These are phyloP conservation scores for Backusella macrospora DNA, from an alignment of 192 early-diverging fungal species.

Conservation along the genomic window DNA sequence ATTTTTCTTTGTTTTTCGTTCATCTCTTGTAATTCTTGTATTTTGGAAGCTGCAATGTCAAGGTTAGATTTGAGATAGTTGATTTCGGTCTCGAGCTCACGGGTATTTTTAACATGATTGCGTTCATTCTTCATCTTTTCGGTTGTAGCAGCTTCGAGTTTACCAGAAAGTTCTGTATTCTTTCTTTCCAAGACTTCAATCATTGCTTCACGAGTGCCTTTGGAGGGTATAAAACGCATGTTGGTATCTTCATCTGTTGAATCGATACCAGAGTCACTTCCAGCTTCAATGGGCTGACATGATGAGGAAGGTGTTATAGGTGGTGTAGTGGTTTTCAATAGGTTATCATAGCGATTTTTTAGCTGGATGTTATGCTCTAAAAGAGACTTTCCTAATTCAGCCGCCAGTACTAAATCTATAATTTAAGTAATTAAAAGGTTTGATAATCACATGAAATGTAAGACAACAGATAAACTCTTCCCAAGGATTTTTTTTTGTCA, in stretches of 20 bases:
- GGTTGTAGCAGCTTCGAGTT: conserved; percentile 22
- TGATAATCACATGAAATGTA: conserved; percentile 26
- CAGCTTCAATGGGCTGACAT: conserved; percentile 4
- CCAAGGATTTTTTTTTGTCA: background rate
- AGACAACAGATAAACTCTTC: conserved; percentile 4
- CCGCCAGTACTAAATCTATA: conserved; percentile 45
- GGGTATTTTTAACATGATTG: conserved; percentile 19
- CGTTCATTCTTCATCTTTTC: conserved; percentile 19
- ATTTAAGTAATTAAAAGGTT: conserved; percentile 7
- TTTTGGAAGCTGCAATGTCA: conserved; percentile 34
- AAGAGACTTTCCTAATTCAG: conserved; percentile 52
- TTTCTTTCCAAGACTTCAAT: conserved; percentile 38
- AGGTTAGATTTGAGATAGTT: conserved; percentile 22
- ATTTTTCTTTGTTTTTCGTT: conserved; percentile 13
- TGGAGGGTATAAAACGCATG: conserved; percentile 24
- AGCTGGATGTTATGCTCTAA: conserved; percentile 49
- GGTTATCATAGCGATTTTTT: conserved; percentile 44
- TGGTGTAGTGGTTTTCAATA: conserved; percentile 19
- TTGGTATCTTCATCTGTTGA: conserved; percentile 13
- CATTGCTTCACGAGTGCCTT: conserved; percentile 30
- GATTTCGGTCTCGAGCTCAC: conserved; percentile 28
- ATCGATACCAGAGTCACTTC: conserved; percentile 20
- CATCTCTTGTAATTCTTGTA: conserved; percentile 37
- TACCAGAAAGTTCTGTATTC: conserved; percentile 22
- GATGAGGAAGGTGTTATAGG: conserved; percentile 8